Evolutionary conservation across 352 stramenopile genomes (phyloP).

Genomic region (Phytophthora capsici): DNA sequence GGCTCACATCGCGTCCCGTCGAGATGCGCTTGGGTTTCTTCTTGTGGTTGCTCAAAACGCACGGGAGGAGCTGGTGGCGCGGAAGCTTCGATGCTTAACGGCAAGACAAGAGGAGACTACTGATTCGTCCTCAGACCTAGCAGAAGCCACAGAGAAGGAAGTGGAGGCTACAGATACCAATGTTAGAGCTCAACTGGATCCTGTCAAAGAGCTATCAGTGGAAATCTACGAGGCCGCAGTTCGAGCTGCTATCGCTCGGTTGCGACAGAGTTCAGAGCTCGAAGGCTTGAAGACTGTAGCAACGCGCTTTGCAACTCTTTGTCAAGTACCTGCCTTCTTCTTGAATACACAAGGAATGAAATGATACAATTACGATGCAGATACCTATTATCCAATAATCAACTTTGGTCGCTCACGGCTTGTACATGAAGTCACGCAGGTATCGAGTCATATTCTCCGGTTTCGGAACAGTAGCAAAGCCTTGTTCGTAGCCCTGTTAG

Average conservation of each 20-base stretch:
- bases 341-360: background rate
- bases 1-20: conserved; percentile 31
- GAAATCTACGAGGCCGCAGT: conserved; percentile 28
- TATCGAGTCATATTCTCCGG: conserved; percentile 57
- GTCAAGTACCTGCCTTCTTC: conserved; percentile 34
- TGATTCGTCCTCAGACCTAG: background rate
- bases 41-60: conserved; percentile 32
- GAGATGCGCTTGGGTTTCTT: conserved; percentile 31
- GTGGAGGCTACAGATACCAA: background rate
- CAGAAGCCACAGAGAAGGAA: background rate
- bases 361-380: too few relatives aligned
- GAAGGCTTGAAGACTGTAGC: conserved; percentile 44
- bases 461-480: conserved; percentile 56
- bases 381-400: too few relatives aligned
- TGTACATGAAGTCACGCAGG: conserved; percentile 68
- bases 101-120: conserved; percentile 1
- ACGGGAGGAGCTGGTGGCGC: conserved; percentile 12
- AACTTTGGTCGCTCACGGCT: conserved; percentile 62
- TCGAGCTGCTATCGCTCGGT: conserved; percentile 26
- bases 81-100: conserved; percentile 20
- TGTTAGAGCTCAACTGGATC: conserved; percentile 1
- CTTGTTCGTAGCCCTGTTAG: conserved; percentile 59
- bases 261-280: conserved; percentile 30
- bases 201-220: conserved; percentile 18
- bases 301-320: conserved; percentile 35